Percentiles rank a stretch among this genome's conserved stretches.
Conservation (phyloP, 1,284 basidiomycete species). For the Boletellus deceptivus region DNA sequence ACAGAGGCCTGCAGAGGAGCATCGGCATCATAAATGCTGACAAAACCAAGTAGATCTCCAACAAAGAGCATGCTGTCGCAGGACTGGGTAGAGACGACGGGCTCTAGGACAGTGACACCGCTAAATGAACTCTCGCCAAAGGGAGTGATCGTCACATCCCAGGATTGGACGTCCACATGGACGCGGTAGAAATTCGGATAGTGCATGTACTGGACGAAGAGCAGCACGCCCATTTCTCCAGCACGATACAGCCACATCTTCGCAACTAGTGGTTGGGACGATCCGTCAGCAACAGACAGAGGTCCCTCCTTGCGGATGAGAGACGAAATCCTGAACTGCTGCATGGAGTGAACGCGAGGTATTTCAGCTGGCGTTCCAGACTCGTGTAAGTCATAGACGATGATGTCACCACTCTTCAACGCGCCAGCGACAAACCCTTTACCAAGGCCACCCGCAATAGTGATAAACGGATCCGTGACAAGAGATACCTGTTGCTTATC, state of each 20-base stretch:
- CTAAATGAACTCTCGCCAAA: slow-evolving; percentile 57
- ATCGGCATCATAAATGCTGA: slow-evolving; percentile 52
- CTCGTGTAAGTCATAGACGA: slow-evolving; percentile 49
- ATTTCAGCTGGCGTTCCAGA: slow-evolving; percentile 13
- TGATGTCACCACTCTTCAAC: slow-evolving; percentile 52
- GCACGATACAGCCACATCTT: slow-evolving; percentile 18
- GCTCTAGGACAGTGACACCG: slow-evolving; percentile 43
- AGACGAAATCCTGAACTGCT: slow-evolving; percentile 32
- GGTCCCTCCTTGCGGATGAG: slow-evolving; percentile 26
- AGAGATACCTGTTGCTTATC: slow-evolving; percentile 34
- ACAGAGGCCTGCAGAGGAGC: slow-evolving; percentile 19
- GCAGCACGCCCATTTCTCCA: slow-evolving; percentile 16
- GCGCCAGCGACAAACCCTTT: slow-evolving; percentile 50
- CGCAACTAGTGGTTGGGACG: slow-evolving; percentile 10
- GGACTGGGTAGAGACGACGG: slow-evolving; percentile 42
- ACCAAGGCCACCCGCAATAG: slow-evolving; percentile 44
- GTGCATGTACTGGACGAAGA: slow-evolving; percentile 45
- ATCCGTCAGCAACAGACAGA: background rate
- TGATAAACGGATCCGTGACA: slow-evolving; percentile 48
- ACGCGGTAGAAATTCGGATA: slow-evolving; percentile 49
- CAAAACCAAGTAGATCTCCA: slow-evolving; percentile 58
- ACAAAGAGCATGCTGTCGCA: slow-evolving; percentile 49
- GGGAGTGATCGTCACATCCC: slow-evolving; percentile 36
- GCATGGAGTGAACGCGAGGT: slow-evolving; percentile 2
- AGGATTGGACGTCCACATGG: slow-evolving; percentile 34